Base-by-base conservation (phyloP, 345 rosid genomes). In the Kandelia obovata region DNA sequence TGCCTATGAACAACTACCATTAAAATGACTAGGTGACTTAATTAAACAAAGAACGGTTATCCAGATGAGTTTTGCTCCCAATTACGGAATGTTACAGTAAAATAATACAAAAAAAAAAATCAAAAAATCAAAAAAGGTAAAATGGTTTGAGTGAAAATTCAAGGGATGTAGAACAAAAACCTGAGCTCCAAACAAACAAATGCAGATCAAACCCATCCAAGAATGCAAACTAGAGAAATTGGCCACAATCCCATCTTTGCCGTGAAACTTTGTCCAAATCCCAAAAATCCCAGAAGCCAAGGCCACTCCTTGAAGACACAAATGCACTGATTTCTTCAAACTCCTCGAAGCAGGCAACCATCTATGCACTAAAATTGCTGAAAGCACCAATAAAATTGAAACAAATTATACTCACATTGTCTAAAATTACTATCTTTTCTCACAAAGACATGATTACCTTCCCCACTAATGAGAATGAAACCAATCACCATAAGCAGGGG, bases 141-240 rank as follows among this genome's bases (percentile, higher is more conserved):
- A 39, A n/a, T 19, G 8, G 0, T 13, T 13, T 58, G 23, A 11
- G 39, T 23, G 21, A 31, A 21, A 39, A 46, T n/a, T 2, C 2
- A 30, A 28, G 23, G 52, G 53, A 3, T 37, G 57, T 55, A 61
- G 5, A 62, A 58, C 6, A 70, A 25, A 37, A 65, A 91, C 97
- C 98, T 94, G 98, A 57, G 90, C 89, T 65, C 83, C 89, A 73
- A 91, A 94, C 80, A 94, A 79, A 80, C 80, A 85, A 71, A 94
- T 68, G 75, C 95, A 94, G 82, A 86, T 68, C 71, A 94, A 82
- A 56, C 98, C 98, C 95, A 91, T 91, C 98, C 98, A 94, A 78
- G 97, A 94, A 86, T 94, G 98, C 64, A 94, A 84, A 75, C 89
- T 91, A 35, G 79, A 91, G 85, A 94, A 94, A 78, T 94, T 91